Percentiles rank a stretch among this genome's conserved stretches.
Conservation (phyloP, 306 rosid genomes). For the Lablab purpureus region DNA sequence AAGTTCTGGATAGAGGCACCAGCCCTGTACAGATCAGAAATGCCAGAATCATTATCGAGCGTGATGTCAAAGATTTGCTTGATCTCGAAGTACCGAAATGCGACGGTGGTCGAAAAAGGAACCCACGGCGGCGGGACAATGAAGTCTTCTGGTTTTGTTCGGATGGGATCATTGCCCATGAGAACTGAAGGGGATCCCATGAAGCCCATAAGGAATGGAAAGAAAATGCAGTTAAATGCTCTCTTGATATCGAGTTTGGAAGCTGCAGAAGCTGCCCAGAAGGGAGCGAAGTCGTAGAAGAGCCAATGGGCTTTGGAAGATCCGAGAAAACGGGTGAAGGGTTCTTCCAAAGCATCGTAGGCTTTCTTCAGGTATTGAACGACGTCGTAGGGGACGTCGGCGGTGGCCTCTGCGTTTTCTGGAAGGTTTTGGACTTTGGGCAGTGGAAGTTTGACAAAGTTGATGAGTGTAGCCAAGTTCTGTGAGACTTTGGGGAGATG, state of each 20-base stretch:
- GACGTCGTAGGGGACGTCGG: slow-evolving; percentile 46
- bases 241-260: slow-evolving; percentile 37
- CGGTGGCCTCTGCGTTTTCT: slow-evolving; percentile 56
- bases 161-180: not conserved
- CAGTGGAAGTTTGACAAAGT: slow-evolving; percentile 50
- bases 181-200: not conserved
- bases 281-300: slow-evolving; percentile 46
- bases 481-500: slow-evolving; percentile 59
- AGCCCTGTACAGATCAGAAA: slow-evolving; percentile 1
- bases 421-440: slow-evolving; percentile 53
- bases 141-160: slow-evolving; percentile 40
- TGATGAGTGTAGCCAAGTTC: slow-evolving; percentile 30
- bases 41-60: not conserved
- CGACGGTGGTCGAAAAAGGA: slow-evolving; percentile 44
- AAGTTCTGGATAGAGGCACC: not conserved
- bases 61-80: not conserved
- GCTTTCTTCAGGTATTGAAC: slow-evolving; percentile 54
- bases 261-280: slow-evolving; percentile 46
- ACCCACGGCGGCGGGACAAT: slow-evolving; percentile 48
- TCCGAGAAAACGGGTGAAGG: slow-evolving; percentile 42
- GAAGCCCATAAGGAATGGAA: not conserved
- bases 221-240: slow-evolving; percentile 42
- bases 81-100: slow-evolving; percentile 45
- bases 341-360: slow-evolving; percentile 47
- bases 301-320: slow-evolving; percentile 55